Evolutionary conservation across 306 rosid genomes (phyloP).

Genomic region (Quercus gilva): DNA sequence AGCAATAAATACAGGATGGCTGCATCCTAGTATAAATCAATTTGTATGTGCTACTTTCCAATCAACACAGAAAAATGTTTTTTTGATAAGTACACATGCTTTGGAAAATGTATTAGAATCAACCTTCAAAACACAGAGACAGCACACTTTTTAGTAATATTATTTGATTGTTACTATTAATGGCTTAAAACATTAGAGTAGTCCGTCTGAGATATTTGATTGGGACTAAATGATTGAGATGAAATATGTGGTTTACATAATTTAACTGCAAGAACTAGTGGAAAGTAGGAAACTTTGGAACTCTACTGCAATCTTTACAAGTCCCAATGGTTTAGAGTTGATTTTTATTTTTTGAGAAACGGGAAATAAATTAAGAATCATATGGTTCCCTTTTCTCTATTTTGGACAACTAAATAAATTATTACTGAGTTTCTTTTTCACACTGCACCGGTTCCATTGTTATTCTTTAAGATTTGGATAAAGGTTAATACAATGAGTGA

Average conservation of each 20-base stretch:
- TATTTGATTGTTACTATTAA: not conserved
- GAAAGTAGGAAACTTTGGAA: not conserved
- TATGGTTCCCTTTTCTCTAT: not conserved
- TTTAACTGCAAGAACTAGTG: not conserved
- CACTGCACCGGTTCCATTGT: slow-evolving; percentile 6
- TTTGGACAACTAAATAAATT: not conserved
- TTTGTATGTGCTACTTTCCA: slow-evolving; percentile 57
- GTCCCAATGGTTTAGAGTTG: not conserved
- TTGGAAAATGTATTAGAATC: slow-evolving; percentile 6
- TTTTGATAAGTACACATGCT: not conserved
- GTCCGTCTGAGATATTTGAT: not conserved
- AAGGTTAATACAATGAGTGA: not conserved
- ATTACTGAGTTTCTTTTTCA: not conserved
- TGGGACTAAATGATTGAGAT: not conserved
- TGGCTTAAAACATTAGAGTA: not conserved
- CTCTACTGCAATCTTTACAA: not conserved
- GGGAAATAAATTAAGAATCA: not conserved
- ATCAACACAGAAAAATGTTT: not conserved
- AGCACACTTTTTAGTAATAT: not conserved
- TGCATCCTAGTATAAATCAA: slow-evolving; percentile 96
- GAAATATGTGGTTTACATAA: not conserved
- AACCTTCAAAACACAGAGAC: not conserved
- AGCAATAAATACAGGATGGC: slow-evolving; percentile 95
- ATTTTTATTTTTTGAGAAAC: not conserved
- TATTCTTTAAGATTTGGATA: not conserved